These are phyloP conservation scores for Candida incommunis DNA, from an alignment of 805 yeast genomes.

Conservation along the genomic window DNA sequence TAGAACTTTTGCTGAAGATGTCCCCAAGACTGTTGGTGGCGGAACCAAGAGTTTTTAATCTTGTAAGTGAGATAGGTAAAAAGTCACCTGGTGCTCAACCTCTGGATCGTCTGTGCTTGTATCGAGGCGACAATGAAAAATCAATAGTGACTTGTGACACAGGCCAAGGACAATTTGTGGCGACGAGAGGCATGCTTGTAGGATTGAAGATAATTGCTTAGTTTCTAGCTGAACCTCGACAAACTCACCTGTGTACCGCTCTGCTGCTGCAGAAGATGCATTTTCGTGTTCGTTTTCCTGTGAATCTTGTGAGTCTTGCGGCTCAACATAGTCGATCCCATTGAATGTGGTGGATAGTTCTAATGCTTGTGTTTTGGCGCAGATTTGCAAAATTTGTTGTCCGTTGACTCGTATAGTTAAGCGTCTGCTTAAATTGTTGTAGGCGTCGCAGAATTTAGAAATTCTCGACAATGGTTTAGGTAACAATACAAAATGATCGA, in stretches of 20 bases:
- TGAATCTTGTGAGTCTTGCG: neutral
- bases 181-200: slow-evolving; percentile 9
- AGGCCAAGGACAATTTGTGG: slow-evolving; percentile 12
- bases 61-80: slow-evolving; percentile 10
- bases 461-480: neutral
- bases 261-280: too few species aligned
- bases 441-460: neutral
- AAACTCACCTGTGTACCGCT: slow-evolving; percentile 5
- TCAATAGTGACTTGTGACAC: slow-evolving; percentile 9
- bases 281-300: slow-evolving; percentile 2
- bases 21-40: slow-evolving; percentile 1
- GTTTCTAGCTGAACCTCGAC: slow-evolving; percentile 9
- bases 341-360: neutral
- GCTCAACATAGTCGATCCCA: neutral
- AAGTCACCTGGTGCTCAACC: slow-evolving; percentile 11
- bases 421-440: neutral
- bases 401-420: neutral
- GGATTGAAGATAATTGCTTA: slow-evolving; percentile 13
- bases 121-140: slow-evolving; percentile 13
- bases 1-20: slow-evolving; percentile 39
- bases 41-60: slow-evolving; percentile 3
- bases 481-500: neutral
- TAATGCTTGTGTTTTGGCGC: neutral
- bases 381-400: neutral
- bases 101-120: too few species aligned